Evolutionary conservation across 2,329 filamentous ascomycete species (phyloP).

Genomic region (Scedosporium apiospermum): DNA sequence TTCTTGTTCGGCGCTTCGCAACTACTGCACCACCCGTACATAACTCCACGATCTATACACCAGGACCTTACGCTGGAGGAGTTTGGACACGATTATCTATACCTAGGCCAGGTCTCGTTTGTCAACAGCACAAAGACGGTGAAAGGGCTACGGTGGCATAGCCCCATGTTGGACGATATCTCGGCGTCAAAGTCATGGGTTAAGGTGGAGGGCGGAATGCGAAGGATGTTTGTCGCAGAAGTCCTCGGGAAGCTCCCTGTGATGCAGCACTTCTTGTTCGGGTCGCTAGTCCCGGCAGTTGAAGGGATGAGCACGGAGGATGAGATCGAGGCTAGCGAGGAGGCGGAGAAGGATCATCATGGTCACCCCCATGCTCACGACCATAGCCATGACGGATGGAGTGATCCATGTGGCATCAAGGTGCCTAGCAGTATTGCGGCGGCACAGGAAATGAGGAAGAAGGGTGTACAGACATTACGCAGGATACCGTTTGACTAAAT

Average conservation of each 20-base stretch:
- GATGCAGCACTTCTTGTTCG: constrained; percentile 98
- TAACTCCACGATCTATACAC: constrained; percentile 74
- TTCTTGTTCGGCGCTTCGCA: constrained; percentile 94
- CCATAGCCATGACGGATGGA: constrained; percentile 69
- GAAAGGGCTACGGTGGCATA: constrained; percentile 89
- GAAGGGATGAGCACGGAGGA: constrained; percentile 70
- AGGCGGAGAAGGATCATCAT: constrained; percentile 50
- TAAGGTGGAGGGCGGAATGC: constrained; percentile 93
- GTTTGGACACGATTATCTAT: constrained; percentile 73
- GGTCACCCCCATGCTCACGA: constrained; percentile 58
- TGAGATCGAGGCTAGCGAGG: constrained; percentile 33
- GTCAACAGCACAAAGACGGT: constrained; percentile 97
- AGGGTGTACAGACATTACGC: constrained; percentile 51
- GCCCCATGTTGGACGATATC: constrained; percentile 97
- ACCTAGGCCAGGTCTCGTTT: constrained; percentile 85
- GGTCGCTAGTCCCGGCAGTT: constrained; percentile 68
- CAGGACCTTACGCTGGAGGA: constrained; percentile 82
- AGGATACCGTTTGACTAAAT: constrained; percentile 72
- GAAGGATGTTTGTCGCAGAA: constrained; percentile 91
- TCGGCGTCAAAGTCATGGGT: constrained; percentile 79
- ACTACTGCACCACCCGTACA: constrained; percentile 72
- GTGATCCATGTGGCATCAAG: constrained; percentile 96
- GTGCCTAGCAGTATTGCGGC: constrained; percentile 92
- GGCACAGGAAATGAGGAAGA: constrained; percentile 78
- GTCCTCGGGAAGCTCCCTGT: constrained; percentile 89